These are phyloP conservation scores for Lathyrus tuberosus DNA, from an alignment of 306 rosid genomes.

Conservation along the genomic window DNA sequence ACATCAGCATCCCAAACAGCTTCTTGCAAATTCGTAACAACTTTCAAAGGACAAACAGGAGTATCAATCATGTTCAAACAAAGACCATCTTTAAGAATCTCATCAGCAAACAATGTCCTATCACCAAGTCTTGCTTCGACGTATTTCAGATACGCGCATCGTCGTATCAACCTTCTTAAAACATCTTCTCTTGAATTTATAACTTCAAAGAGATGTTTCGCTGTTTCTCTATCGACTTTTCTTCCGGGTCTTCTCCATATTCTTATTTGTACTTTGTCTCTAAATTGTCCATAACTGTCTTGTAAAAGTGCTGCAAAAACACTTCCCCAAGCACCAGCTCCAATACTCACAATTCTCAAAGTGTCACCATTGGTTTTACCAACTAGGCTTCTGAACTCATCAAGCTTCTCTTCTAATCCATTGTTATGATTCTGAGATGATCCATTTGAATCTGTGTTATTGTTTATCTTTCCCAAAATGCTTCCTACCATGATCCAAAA, in stretches of 20 bases:
- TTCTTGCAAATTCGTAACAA: slow-evolving; percentile 91
- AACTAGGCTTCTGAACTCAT: slow-evolving; percentile 63
- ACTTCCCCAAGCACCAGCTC: slow-evolving; percentile 99
- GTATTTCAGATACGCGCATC: slow-evolving; percentile 84
- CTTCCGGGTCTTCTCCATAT: slow-evolving; percentile 91
- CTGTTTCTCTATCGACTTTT: slow-evolving; percentile 69
- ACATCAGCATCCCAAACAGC: slow-evolving; percentile 99
- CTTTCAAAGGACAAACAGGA: slow-evolving; percentile 90
- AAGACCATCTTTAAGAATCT: slow-evolving; percentile 89
- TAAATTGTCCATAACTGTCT: slow-evolving; percentile 76
- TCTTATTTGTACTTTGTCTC: slow-evolving; percentile 80
- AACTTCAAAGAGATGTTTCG: slow-evolving; percentile 83
- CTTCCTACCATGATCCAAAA: slow-evolving; percentile 59
- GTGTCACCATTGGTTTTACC: slow-evolving; percentile 70
- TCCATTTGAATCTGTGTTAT: slow-evolving; percentile 56
- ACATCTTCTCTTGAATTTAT: slow-evolving; percentile 89
- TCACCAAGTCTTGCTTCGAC: slow-evolving; percentile 96
- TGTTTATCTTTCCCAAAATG: slow-evolving; percentile 44
- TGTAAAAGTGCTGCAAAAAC: slow-evolving; percentile 80
- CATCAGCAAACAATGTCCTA: slow-evolving; percentile 80
- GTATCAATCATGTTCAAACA: slow-evolving; percentile 95
- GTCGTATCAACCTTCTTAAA: slow-evolving; percentile 79
- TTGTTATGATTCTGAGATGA: slow-evolving; percentile 52
- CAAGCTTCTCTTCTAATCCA: slow-evolving; percentile 78
- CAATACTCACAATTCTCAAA: slow-evolving; percentile 82